A percentile compares a stretch with the other conserved stretches of the same genome.
phyloP scores from a whole-genome alignment of 805 yeast genomes.

The Saccharomycopsis malanga region DNA sequence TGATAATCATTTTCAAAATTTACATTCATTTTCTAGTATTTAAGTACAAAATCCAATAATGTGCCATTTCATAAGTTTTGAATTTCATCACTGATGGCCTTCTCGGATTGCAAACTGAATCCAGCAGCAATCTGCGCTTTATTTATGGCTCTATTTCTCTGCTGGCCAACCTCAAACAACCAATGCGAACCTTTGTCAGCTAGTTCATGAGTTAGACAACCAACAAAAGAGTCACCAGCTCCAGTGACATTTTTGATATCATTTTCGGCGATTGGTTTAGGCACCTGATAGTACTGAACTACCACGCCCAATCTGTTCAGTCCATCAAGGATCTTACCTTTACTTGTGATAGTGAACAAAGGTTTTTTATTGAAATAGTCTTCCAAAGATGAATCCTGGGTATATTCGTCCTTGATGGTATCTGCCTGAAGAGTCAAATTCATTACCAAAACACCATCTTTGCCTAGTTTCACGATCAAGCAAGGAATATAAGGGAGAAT shows the following conservation, averaged over 20 bases:
- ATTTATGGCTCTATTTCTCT: conserved; percentile 26
- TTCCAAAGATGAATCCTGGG: neutral
- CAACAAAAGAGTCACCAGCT: conserved; percentile 80
- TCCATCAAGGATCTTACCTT: conserved; percentile 20
- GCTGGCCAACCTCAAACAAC: conserved; percentile 28
- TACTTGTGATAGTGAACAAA: conserved; percentile 9
- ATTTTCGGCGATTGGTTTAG: conserved; percentile 27
- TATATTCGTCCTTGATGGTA: conserved; percentile 10
- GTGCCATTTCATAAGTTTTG: neutral
- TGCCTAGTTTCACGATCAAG: conserved; percentile 22
- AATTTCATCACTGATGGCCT: conserved; percentile 13
- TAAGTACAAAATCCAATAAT: no score
- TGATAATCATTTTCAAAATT: no score
- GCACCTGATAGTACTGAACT: conserved; percentile 53
- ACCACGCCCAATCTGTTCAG: conserved; percentile 40
- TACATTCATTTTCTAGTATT: no score
- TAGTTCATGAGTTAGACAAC: conserved; percentile 47
- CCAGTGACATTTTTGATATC: conserved; percentile 67
- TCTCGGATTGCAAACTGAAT: conserved; percentile 19
- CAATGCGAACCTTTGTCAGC: conserved; percentile 25
- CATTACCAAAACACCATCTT: conserved; percentile 23
- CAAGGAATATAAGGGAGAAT: conserved; percentile 67
- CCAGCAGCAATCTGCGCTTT: conserved; percentile 34
- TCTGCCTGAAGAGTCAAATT: conserved; percentile 30
- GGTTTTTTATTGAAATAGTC: neutral